Evolutionary conservation across 2,329 filamentous ascomycete genomes (phyloP), one percentile per base, ranked within the genome.

Genomic region (Exophiala sideris): DNA sequence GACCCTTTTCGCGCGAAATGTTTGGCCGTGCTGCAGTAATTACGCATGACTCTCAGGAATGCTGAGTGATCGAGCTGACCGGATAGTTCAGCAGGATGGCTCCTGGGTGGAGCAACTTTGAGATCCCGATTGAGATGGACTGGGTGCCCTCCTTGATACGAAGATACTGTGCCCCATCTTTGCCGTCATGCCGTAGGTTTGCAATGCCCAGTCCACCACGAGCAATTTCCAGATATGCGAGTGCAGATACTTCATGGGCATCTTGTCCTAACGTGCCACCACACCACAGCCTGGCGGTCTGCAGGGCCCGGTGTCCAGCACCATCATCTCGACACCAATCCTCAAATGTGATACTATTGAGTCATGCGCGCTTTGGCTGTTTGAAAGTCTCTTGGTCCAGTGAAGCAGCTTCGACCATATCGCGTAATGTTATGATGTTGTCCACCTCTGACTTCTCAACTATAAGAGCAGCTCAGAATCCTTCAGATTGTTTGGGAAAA

Each of bases 151-250:
- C 66, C 2, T 70, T 68, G 12, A 79, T 59, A 1, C 79, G 71
- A 3, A 82, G 68, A 57, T 79, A 73, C 58, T 82, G 78, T 0
- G 74, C 80, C 3, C 80, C 81, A 38, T 72, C 61, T 52, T 78
- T 76, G n/a, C 68, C 61, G 57, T 83, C 80, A 0, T 78, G 79
- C 0, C 76, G 70, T 72, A 83, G 78, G 34, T 73, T 67, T 50
- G 78, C 52, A 1, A 83, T 66, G 0, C 81, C 80, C 3, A 73
- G 73, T 3, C 77, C 77, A 5, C 71, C 73, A 56, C 74, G 76
- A 69, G 75, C 77, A 66, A 83, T 82, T 60, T 80, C 71, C 11
- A 84, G 68, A 57, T 83, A 80, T 60, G 69, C 82, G 1, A 79
- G 62, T 0, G 79, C 79, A 3, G 72, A 76, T 3, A 81, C 61